Conservation (phyloP, 1,139 yeast species). For the Nakaseomyces kungkrabaensis region DNA sequence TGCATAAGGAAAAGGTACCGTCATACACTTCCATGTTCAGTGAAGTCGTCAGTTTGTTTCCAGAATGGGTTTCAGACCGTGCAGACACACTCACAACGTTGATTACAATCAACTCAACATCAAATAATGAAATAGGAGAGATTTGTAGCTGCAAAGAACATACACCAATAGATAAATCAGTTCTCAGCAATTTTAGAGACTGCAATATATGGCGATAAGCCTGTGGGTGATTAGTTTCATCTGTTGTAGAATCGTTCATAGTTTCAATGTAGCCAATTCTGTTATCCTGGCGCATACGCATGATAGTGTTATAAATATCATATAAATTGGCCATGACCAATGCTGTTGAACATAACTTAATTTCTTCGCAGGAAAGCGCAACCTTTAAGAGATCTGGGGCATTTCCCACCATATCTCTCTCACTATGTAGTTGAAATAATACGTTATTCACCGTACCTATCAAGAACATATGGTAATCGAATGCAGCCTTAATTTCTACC, state of each 20-base stretch:
- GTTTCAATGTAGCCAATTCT: constrained; percentile 66
- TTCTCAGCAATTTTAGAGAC: constrained; percentile 32
- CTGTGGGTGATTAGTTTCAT: constrained; percentile 13
- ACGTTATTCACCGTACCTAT: constrained; percentile 45
- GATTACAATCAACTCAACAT: constrained; percentile 60
- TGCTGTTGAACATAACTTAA: constrained; percentile 64
- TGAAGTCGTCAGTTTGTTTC: constrained; percentile 37
- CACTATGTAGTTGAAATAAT: constrained; percentile 57
- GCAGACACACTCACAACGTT: constrained; percentile 53
- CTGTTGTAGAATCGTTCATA: constrained; percentile 26
- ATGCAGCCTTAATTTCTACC: constrained; percentile 51
- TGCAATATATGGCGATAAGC: constrained; percentile 18
- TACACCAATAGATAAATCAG: constrained; percentile 53
- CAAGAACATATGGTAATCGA: constrained; percentile 79
- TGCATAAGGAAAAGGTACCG: constrained; percentile 56
- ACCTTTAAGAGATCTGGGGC: constrained; percentile 56
- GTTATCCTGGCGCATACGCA: constrained; percentile 66
- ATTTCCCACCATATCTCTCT: constrained; percentile 39
- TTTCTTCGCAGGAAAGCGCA: constrained; percentile 43
- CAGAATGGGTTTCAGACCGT: constrained; percentile 44
- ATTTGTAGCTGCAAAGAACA: constrained; percentile 51
- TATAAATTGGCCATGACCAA: constrained; percentile 73
- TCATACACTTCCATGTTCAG: constrained; percentile 46
- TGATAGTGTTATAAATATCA: constrained; percentile 65
- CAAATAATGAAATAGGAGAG: constrained; percentile 69